These are phyloP conservation scores for Suhomyces chickasaworum DNA, from an alignment of 1,139 yeast species.

Conservation along the genomic window DNA sequence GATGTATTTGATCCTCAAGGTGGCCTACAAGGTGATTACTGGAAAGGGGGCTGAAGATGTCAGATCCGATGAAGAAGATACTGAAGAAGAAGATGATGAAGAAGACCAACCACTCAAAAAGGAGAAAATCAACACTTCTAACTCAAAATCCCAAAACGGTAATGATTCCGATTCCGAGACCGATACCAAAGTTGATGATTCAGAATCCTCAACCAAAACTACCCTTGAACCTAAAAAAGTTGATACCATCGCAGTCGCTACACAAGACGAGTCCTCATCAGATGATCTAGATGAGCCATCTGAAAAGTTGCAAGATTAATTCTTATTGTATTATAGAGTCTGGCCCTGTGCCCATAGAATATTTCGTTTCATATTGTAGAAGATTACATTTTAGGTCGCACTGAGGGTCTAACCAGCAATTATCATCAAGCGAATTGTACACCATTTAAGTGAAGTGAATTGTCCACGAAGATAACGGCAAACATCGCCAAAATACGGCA, in stretches of 20 bases:
- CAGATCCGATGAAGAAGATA: conserved; percentile 70
- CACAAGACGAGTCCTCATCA: conserved; percentile 5
- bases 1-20: conserved; percentile 73
- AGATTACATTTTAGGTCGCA: neutral
- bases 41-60: conserved; percentile 84
- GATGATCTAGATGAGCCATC: conserved; percentile 10
- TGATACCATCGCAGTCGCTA: neutral
- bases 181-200: neutral
- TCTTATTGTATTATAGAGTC: conserved; percentile 7
- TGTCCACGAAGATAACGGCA: no score
- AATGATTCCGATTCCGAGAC: neutral
- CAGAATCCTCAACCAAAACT: neutral
- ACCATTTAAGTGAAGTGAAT: no score
- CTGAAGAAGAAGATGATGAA: conserved; percentile 30
- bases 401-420: no score
- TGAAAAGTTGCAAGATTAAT: conserved; percentile 10
- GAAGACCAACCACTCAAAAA: conserved; percentile 1
- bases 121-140: neutral
- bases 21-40: conserved; percentile 65
- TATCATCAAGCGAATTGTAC: no score
- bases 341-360: conserved; percentile 1
- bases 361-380: neutral
- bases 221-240: neutral
- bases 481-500: no score
- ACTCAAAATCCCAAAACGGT: neutral